Percentiles rank a stretch among this genome's conserved stretches.
Conservation (phyloP, 1,284 basidiomycete genomes). For the Boletus mariae region DNA sequence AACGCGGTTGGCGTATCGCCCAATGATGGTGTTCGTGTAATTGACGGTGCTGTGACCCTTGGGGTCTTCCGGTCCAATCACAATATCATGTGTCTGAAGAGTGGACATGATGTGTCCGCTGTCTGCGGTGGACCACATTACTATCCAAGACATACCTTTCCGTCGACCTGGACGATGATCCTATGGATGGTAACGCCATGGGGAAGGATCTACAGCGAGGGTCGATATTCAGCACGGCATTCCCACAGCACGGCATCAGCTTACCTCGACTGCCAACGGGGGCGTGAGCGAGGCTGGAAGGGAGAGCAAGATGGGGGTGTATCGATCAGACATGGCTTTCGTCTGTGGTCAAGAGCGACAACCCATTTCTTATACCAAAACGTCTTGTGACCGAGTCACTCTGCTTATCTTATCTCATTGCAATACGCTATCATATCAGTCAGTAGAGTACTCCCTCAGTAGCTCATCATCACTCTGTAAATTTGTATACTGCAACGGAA, state of each 20-base stretch:
- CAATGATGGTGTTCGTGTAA: slow-evolving; percentile 71
- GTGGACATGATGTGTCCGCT: background rate
- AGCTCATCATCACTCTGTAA: slow-evolving; percentile 18
- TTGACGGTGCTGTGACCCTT: slow-evolving; percentile 55
- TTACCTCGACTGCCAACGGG: slow-evolving; percentile 54
- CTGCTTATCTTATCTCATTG: slow-evolving; percentile 12
- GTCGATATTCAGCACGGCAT: background rate
- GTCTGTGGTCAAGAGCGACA: background rate
- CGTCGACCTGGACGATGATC: slow-evolving; percentile 60
- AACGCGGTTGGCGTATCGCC: slow-evolving; percentile 69
- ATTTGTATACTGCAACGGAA: slow-evolving; percentile 25
- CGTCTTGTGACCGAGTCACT: too few relatives aligned
- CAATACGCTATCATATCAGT: background rate
- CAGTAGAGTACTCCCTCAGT: background rate
- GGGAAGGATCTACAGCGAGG: slow-evolving; percentile 50
- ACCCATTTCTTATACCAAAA: background rate
- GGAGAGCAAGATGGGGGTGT: slow-evolving; percentile 50
- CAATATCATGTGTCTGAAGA: slow-evolving; percentile 64
- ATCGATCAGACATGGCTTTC: slow-evolving; percentile 39
- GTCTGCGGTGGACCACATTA: background rate
- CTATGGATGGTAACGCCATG: slow-evolving; percentile 65
- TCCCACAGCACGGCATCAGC: slow-evolving; percentile 4
- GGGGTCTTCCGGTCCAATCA: slow-evolving; percentile 66
- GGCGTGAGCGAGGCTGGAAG: slow-evolving; percentile 51
- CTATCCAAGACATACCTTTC: slow-evolving; percentile 44